Conservation (phyloP, 495 filamentous ascomycete species). For the Baudoinia panamericana region DNA sequence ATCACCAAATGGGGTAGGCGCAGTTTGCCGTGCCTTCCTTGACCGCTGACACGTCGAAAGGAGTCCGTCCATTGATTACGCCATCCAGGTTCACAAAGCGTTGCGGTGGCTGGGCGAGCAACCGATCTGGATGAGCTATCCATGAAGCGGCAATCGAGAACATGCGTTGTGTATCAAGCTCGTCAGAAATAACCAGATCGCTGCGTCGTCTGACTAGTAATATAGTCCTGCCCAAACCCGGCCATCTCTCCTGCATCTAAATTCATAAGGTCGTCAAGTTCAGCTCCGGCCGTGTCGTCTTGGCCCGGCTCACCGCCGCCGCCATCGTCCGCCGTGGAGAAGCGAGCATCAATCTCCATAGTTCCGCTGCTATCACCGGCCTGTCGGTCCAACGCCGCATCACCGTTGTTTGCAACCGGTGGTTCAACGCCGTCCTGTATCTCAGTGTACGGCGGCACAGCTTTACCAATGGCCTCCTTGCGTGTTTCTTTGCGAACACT, state of each 20-base stretch:
- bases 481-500: constrained; percentile 28
- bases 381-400: constrained; percentile 7
- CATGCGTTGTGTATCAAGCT: no score
- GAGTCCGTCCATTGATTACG: no score
- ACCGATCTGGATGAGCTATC: no score
- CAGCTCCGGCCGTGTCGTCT: not conserved
- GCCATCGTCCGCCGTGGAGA: constrained; percentile 11
- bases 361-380: not conserved
- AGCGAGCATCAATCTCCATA: constrained; percentile 18
- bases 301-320: not conserved
- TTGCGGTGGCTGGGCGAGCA: no score
- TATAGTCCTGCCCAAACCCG: constrained; percentile 23
- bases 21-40: no score
- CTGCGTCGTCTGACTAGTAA: constrained; percentile 15
- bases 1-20: no score
- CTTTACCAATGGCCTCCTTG: constrained; percentile 33
- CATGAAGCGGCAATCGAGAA: no score
- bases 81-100: no score
- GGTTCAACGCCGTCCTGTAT: constrained; percentile 26
- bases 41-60: no score
- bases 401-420: constrained; percentile 13
- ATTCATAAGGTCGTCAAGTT: constrained; percentile 22
- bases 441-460: constrained; percentile 31
- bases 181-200: no score
- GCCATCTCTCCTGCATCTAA: constrained; percentile 17